Evolutionary conservation across 2,329 filamentous ascomycete species (phyloP), one percentile per base, ranked within the genome.

Genomic region (Boeremia lycopersici): DNA sequence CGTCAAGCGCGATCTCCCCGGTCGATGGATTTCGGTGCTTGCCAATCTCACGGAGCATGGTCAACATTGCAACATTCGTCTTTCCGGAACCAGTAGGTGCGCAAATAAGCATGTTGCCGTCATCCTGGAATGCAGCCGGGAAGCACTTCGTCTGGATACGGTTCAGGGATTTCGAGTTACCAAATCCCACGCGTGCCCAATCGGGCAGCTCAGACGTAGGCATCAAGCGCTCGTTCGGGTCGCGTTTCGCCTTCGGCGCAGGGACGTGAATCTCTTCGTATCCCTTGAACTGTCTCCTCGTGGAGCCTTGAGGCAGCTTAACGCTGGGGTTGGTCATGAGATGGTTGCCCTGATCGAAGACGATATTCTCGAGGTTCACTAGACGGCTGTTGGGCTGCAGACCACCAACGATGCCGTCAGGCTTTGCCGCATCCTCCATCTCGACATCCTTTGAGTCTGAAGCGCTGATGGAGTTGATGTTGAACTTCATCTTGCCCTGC

Each of bases 281-380:
- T 30, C 95, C 95, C 76, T 99, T 99, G 79, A 97, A 97, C 0
- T 90, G 91, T 42, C 92, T 86, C 76, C 98, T 97, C 0, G 91
- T 97, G 2, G 95, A 96, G 10, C 95, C 95, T 72, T 96, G 91
- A 0, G 95, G 95, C 17, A 99, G 82, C 60, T 90, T 89, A 41
- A 99, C 95, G 71, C 92, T 97, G 6, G 92, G 90, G 68, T 99
- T 99, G n/a, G 95, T 98, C 93, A 98, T 99, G 38, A 99, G 83
- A 79, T 99, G 95, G 69, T 98, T 99, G 48, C 95, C 95, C 76
- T 98, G 93, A 65, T 98, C 95, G 72, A 99, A 99, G 34, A 97
- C 85, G 30, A 99, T 85, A 68, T 98, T 98, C 53, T 99, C 93
- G 46, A 99, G 81, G 72, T 98, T 98, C 73, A 99, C 91, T 39